Evolutionary conservation across 1,284 basidiomycete genomes (phyloP).

Genomic region (Melampsora abietis-canadensis): DNA sequence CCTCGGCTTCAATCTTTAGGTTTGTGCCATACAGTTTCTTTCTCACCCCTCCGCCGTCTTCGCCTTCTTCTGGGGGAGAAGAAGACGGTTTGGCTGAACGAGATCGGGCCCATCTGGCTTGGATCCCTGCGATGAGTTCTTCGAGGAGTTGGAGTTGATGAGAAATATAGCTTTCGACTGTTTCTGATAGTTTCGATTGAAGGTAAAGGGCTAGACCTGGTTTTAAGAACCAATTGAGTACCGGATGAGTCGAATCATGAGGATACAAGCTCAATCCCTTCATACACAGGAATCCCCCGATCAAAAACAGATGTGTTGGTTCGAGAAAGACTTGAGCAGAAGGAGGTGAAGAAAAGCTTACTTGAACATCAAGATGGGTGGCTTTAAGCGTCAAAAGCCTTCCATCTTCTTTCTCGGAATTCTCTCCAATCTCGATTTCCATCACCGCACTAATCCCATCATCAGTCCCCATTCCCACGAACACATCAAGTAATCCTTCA

Average conservation of each 20-base stretch:
- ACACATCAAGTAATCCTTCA: slow-evolving; percentile 31
- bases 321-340: background rate
- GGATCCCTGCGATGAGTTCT: slow-evolving; percentile 18
- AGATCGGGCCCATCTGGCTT: slow-evolving; percentile 12
- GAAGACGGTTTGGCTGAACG: background rate
- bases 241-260: slow-evolving; percentile 30
- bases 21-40: slow-evolving; percentile 8
- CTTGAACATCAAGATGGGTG: background rate
- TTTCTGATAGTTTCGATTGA: slow-evolving; percentile 16
- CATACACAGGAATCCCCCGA: no score
- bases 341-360: background rate
- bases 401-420: background rate
- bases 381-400: background rate
- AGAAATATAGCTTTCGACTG: slow-evolving; percentile 14
- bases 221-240: slow-evolving; percentile 37
- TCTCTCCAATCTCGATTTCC: slow-evolving; percentile 3
- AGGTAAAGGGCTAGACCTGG: slow-evolving; percentile 26
- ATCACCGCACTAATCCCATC: slow-evolving; percentile 22
- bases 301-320: background rate
- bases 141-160: slow-evolving; percentile 18
- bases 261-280: slow-evolving; percentile 36
- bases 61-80: background rate
- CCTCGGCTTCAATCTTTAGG: slow-evolving; percentile 20
- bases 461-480: slow-evolving; percentile 30
- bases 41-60: background rate